Base-by-base conservation (phyloP, 257 asterid species). In the Salvia hispanica region DNA sequence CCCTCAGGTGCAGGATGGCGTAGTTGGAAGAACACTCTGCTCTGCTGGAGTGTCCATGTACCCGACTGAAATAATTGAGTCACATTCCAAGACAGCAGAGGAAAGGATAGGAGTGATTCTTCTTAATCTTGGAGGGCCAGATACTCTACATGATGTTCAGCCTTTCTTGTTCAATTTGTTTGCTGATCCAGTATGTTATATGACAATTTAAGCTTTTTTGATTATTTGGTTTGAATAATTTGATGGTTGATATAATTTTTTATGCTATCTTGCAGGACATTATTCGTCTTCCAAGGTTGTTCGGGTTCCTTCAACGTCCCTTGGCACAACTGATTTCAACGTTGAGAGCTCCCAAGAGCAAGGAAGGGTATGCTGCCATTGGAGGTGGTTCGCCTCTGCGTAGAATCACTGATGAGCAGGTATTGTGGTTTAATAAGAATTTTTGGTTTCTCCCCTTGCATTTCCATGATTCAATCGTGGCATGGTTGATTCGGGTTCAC, bases 341-440 rank as follows among this genome's bases (percentile, higher is more conserved):
- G 4, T 79, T 88, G 73, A 80, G 97, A 64, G 99, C 99, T 74
- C 95, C 96, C 34, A 94, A 94, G 77, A 94, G 97, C 77, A 94
- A 91, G 81, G 97, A 91, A 79, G 99, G 91, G 2, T 94, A 91
- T 82, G 96, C 97, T 81, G 82, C 99, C 73, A 94, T 94, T 74
- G 97, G 99, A 62, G 99, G 99, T 40, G 99, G 99, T 73, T 94
- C 99, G 6, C 99, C 99, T 61, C 66, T 94, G 69, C 96, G 96
- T 66, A 94, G 84, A 75, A 91, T 91, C 50, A 94, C 99, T 2
- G 77, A 94, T 56, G 97, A 91, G 72, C 97, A 94, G 96, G 99
- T 93, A 73, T 28, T 18, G 21, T 18, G 21, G 21, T 18, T 18
- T n/a, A n/a, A n/a, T n/a, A n/a, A n/a, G 25, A 21, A 21, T 21